Percentiles rank a stretch among this genome's conserved stretches.
phyloP scores from a whole-genome alignment of 1,284 basidiomycete species.

The Erythrobasidium hasegawianum region DNA sequence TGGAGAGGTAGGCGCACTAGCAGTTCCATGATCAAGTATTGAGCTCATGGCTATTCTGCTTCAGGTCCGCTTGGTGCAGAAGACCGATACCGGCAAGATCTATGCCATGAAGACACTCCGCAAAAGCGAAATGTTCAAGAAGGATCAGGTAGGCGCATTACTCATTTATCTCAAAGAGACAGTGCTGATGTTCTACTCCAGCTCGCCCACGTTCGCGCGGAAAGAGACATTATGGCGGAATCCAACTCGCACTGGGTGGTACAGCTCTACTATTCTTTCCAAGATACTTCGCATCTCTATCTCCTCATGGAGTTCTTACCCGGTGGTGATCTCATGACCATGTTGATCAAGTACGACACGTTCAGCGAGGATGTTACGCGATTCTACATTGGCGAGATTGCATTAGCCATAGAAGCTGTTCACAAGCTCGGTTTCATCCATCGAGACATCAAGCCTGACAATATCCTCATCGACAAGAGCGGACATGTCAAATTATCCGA shows the following conservation, averaged over 20 bases:
- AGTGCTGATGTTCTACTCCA: constrained; percentile 49
- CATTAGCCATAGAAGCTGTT: constrained; percentile 94
- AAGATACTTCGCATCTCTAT: constrained; percentile 92
- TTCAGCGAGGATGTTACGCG: constrained; percentile 98
- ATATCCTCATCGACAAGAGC: constrained; percentile 90
- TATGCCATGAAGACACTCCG: constrained; percentile 99
- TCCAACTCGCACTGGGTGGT: constrained; percentile 98
- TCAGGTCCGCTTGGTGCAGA: constrained; percentile 92
- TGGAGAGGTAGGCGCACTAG: constrained; percentile 66
- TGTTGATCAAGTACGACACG: constrained; percentile 99
- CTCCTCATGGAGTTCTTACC: constrained; percentile 99
- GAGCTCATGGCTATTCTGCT: not conserved
- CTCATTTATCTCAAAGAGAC: not conserved
- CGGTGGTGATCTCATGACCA: constrained; percentile 95
- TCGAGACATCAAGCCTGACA: constrained; percentile 95
- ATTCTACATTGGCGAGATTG: constrained; percentile 99
- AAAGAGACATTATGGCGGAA: constrained; percentile 94
- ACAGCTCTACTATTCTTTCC: constrained; percentile 97
- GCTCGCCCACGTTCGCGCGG: constrained; percentile 97
- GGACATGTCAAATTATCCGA: constrained; percentile 95
- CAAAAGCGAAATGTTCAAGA: constrained; percentile 99
- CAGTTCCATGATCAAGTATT: not conserved
- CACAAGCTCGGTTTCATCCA: constrained; percentile 99
- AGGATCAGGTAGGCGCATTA: constrained; percentile 75
- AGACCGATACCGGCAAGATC: constrained; percentile 94